Base-by-base conservation (phyloP, 164 flowering plant genomes). In the Magnolia kwangsiensis region DNA sequence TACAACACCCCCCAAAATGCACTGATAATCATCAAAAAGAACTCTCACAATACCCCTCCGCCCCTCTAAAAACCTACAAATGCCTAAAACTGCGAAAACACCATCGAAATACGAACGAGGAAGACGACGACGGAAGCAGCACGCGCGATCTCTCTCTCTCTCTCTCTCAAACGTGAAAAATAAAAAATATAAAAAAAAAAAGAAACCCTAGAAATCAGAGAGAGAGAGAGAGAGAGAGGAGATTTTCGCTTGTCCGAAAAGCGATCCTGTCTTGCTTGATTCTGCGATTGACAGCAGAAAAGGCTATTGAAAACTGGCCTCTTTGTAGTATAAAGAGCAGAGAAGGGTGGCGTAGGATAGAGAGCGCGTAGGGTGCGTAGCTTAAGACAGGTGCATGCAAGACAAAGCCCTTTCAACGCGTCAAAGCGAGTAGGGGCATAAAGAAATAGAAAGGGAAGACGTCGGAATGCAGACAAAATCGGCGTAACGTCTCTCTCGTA, bases 291-390 rank as follows among this genome's bases (percentile, higher is more conserved):
- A 70, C 55, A n/a, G 24, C 29, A 19, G 45, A 68, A 9, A 70
- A 50, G 19, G 67, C 67, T 64, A 64, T 21, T 64, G 10, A n/a
- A n/a, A 21, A 5, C 24, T 0, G 23, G 23, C 67, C 67, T 64
- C 21, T 8, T 5, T 6, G 0, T n/a, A n/a, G 27, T 19, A 64
- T 8, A 70, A 50, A 10, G 24, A 50, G 18, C 45, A 45, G 24
- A 31, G 45, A 20, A 49, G 29, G 23, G 72, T 18, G 14, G 9
- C 4, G 21, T 18, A 11, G 58, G 72, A 6, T 7, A 13, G 19
- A 27, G 72, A 50, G 2, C 49, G 50, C 50, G 72, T 50, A 55
- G 16, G 51, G 72, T 70, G 72, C 27, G 59, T 55, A 69, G 51
- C 1, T 31, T 68, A 68, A 68, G 68, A 18, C n/a, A 31, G 31